A percentile compares a stretch with the other conserved stretches of the same genome.
Evolutionary conservation across 352 stramenopile species (phyloP).

Genomic region (Globisporangium parvum): DNA sequence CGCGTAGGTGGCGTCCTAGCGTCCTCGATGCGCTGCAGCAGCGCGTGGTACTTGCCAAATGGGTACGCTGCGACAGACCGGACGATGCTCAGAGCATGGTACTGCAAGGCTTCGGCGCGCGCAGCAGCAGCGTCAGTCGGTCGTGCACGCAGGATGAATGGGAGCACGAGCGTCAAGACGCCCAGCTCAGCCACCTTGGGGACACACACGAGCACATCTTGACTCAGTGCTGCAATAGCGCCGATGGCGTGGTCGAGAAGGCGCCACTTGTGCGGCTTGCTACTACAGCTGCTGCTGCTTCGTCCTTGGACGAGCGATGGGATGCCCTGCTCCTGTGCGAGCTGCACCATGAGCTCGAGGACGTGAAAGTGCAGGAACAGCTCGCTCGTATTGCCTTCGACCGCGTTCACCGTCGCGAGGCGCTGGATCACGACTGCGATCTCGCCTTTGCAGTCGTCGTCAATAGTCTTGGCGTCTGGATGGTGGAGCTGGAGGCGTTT

Average conservation of each 20-base stretch:
- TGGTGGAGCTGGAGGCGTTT: slow-evolving; percentile 57
- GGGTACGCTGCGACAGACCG: slow-evolving; percentile 56
- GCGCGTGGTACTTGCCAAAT: slow-evolving; percentile 45
- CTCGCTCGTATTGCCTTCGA: slow-evolving; percentile 63
- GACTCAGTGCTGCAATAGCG: slow-evolving; percentile 48
- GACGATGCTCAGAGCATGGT: slow-evolving; percentile 38
- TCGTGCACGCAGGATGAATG: slow-evolving; percentile 18
- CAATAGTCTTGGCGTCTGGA: slow-evolving; percentile 8
- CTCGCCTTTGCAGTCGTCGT: slow-evolving; percentile 59
- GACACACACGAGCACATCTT: slow-evolving; percentile 59
- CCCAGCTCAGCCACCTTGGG: slow-evolving; percentile 38
- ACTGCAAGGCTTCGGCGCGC: slow-evolving; percentile 34
- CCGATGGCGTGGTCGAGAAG: slow-evolving; percentile 39
- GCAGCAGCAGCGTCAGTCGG: slow-evolving; percentile 10
- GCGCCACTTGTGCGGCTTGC: slow-evolving; percentile 27
- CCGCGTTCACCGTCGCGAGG: slow-evolving; percentile 44
- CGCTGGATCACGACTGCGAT: slow-evolving; percentile 48
- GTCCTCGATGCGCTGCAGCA: slow-evolving; percentile 19
- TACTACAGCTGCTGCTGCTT: slow-evolving; percentile 13
- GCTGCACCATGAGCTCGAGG: slow-evolving; percentile 35
- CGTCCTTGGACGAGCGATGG: slow-evolving; percentile 16
- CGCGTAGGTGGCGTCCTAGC: slow-evolving; percentile 1
- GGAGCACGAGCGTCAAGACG: slow-evolving; percentile 30
- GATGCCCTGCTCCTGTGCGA: slow-evolving; percentile 18
- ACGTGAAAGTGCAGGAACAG: slow-evolving; percentile 66